phyloP scores from a whole-genome alignment of 2,329 filamentous ascomycete genomes.

The Colletotrichum somersetense region DNA sequence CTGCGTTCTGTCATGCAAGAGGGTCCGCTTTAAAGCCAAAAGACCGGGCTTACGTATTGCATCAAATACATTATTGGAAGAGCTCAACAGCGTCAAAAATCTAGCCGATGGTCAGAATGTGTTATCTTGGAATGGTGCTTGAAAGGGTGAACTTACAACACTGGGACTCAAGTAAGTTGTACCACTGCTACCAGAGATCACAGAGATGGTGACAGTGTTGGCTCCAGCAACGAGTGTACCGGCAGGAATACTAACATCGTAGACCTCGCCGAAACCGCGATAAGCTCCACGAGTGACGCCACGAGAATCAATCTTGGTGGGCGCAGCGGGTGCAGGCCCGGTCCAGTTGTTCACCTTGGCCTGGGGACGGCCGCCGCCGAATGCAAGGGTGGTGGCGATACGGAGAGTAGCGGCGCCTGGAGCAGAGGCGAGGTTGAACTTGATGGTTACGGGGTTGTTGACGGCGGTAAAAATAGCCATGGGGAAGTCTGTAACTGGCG shows the following conservation, averaged over 20 bases:
- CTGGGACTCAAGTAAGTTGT: conserved; percentile 69
- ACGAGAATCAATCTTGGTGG: conserved; percentile 73
- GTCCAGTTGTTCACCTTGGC: conserved; percentile 68
- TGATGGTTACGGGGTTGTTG: conserved; percentile 72
- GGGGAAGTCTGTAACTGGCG: conserved; percentile 65
- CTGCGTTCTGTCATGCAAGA: neutral
- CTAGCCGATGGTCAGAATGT: conserved; percentile 22
- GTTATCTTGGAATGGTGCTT: neutral
- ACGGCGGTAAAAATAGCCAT: conserved; percentile 75
- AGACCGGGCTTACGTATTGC: neutral
- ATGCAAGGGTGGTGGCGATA: conserved; percentile 74
- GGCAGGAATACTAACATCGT: conserved; percentile 70
- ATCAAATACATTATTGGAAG: conserved; percentile 16
- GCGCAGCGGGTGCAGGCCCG: conserved; percentile 63
- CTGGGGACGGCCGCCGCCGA: conserved; percentile 69
- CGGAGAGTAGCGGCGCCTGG: conserved; percentile 70
- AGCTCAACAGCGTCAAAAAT: conserved; percentile 42
- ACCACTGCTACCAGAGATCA: conserved; percentile 70
- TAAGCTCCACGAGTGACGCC: conserved; percentile 76
- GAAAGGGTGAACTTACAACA: conserved; percentile 50
- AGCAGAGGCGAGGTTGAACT: conserved; percentile 66
- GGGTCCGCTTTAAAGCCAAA: neutral
- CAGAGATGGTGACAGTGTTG: conserved; percentile 73
- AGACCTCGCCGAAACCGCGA: conserved; percentile 73
- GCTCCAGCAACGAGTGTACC: conserved; percentile 69